Evolutionary conservation across 2,329 filamentous ascomycete species (phyloP).

Genomic region (Exutisphaerella laricina): DNA sequence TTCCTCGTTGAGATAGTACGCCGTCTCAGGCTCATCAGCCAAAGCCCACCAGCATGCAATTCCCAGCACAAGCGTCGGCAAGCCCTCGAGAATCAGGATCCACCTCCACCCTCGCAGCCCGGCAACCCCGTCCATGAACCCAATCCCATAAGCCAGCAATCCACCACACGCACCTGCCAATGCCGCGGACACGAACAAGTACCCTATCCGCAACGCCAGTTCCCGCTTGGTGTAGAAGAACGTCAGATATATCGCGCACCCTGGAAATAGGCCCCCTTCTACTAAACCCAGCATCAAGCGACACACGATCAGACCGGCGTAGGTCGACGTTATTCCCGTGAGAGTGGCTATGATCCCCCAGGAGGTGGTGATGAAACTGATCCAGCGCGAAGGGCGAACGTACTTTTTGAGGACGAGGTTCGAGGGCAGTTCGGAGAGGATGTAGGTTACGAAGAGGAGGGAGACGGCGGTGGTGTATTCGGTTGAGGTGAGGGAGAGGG

Average conservation of each 20-base stretch:
- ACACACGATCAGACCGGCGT: conserved; percentile 60
- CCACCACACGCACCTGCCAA: conserved; percentile 68
- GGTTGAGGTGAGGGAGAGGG: conserved; percentile 54
- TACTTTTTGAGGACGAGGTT: conserved; percentile 44
- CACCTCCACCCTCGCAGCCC: conserved; percentile 66
- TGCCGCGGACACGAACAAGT: conserved; percentile 65
- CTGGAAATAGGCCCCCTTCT: conserved; percentile 66
- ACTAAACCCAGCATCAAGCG: conserved; percentile 63
- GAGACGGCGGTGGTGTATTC: conserved; percentile 59
- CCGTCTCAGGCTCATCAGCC: conserved; percentile 61
- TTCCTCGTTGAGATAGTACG: conserved; percentile 53
- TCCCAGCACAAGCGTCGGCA: conserved; percentile 52
- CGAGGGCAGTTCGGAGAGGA: conserved; percentile 42
- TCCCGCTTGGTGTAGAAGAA: conserved; percentile 72
- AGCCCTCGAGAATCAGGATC: conserved; percentile 60
- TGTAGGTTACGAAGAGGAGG: conserved; percentile 43
- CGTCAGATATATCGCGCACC: conserved; percentile 63
- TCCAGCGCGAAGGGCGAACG: conserved; percentile 38
- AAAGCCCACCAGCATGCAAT: conserved; percentile 49
- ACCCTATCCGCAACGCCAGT: conserved; percentile 65
- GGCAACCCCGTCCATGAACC: conserved; percentile 62
- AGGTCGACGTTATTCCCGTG: conserved; percentile 62
- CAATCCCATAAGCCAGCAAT: conserved; percentile 66
- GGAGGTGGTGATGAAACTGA: conserved; percentile 54
- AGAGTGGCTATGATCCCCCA: conserved; percentile 63